Evolutionary conservation across 1,284 basidiomycete species (phyloP).

Genomic region (Naganishia albida): DNA sequence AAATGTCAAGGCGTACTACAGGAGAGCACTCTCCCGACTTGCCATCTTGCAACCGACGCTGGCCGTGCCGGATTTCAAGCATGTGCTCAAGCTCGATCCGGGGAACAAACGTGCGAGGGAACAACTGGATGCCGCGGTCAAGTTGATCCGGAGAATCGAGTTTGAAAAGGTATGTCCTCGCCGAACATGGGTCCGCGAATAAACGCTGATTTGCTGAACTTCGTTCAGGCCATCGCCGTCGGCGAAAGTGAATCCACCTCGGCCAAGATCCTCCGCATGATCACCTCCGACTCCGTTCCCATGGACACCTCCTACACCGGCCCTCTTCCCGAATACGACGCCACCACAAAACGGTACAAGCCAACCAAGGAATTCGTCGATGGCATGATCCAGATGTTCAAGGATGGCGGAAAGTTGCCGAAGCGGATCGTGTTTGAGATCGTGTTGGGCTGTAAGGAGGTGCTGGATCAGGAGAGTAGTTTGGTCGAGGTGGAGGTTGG

Average conservation of each 20-base stretch:
- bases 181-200: too few species aligned
- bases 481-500: slow-evolving; percentile 76
- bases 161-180: slow-evolving; percentile 67
- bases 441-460: slow-evolving; percentile 77
- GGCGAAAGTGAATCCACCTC: slow-evolving; percentile 80
- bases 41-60: slow-evolving; percentile 82
- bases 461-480: slow-evolving; percentile 75
- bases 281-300: slow-evolving; percentile 66
- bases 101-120: slow-evolving; percentile 75
- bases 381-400: slow-evolving; percentile 88
- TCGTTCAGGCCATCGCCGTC: slow-evolving; percentile 81
- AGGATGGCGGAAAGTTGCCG: slow-evolving; percentile 74
- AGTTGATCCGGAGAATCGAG: slow-evolving; percentile 72
- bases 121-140: slow-evolving; percentile 85
- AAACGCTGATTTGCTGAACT: too few species aligned
- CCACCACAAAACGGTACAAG: slow-evolving; percentile 56
- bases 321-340: slow-evolving; percentile 54
- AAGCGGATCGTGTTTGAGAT: slow-evolving; percentile 95
- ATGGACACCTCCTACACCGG: slow-evolving; percentile 62
- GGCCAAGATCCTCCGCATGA: slow-evolving; percentile 71
- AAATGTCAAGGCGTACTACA: slow-evolving; percentile 76
- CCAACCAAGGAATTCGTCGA: slow-evolving; percentile 79
- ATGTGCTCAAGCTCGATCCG: slow-evolving; percentile 83
- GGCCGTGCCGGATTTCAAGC: slow-evolving; percentile 83
- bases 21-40: slow-evolving; percentile 87